Percentiles rank a stretch among this genome's conserved stretches.
These are phyloP conservation scores for Mastigamoeba balamuthi DNA, from an alignment of 78 protist genomes.

Conservation along the genomic window DNA sequence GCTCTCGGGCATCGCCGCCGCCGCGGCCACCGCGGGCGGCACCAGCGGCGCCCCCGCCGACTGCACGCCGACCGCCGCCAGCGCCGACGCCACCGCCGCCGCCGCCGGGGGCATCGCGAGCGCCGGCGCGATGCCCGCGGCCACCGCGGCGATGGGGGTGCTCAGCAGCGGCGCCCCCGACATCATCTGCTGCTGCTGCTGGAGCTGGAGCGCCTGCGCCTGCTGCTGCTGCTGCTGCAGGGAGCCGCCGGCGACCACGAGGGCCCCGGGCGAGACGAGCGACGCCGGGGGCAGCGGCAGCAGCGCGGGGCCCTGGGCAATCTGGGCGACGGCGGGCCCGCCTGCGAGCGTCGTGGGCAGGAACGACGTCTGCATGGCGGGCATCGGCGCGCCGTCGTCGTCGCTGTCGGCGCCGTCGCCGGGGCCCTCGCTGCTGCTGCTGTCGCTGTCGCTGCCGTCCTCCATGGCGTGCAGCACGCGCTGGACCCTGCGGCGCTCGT, in stretches of 20 bases:
- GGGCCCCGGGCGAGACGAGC: not conserved
- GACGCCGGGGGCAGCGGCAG: not conserved
- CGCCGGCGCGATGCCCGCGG: too few relatives aligned
- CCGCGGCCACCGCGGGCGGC: not conserved
- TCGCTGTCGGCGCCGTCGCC: too few relatives aligned
- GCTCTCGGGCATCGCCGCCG: not conserved
- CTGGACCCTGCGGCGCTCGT: constrained; percentile 17
- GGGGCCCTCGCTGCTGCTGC: not conserved
- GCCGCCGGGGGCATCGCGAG: too few relatives aligned
- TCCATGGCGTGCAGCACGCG: not conserved
- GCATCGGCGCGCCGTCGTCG: not conserved
- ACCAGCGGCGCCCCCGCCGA: too few relatives aligned
- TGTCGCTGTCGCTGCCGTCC: not conserved
- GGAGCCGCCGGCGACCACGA: too few relatives aligned
- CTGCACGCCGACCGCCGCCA: too few relatives aligned
- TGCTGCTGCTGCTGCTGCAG: too few relatives aligned
- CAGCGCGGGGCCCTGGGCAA: not conserved
- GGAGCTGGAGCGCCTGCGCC: too few relatives aligned
- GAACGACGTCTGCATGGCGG: not conserved
- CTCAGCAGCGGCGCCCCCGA: too few relatives aligned
- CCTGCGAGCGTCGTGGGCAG: not conserved
- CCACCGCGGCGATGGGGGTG: too few relatives aligned
- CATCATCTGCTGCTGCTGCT: too few relatives aligned
- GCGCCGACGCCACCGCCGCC: too few relatives aligned
- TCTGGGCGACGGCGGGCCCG: not conserved